Base-by-base conservation (phyloP, 2,329 filamentous ascomycete genomes). In the Aspergillus eucalypticola region DNA sequence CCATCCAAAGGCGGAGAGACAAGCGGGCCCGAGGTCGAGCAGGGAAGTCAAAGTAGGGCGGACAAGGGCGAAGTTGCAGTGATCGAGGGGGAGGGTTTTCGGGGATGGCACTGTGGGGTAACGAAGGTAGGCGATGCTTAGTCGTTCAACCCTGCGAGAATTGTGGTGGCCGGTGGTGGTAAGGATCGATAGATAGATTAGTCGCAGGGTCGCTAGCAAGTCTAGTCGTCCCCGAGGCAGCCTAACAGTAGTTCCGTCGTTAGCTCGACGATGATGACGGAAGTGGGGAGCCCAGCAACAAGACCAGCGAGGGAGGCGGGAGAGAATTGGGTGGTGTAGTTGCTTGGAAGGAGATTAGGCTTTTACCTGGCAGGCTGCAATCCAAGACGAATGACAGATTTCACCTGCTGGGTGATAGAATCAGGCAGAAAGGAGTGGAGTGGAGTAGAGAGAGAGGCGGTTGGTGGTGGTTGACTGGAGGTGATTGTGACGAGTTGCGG, bases 1-100 rank as follows among this genome's bases (percentile, higher is more conserved):
- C 72, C 71, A 74, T 75, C 66, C 64, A 64, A 61, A 53, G 56
- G 54, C 27, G 54, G 62, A 63, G 59, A 53, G 56, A 46, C 44
- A 38, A 10, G 41, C 23, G 38, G 32, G 53, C 27, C 41, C 32
- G 49, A 21, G 15, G 54, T 51, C 25, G 49, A 27, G 35, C 38
- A 49, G 46, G 41, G 32, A 38, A 15, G 48, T 23, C 42, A 27
- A 42, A 56, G 41, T 50, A 46, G 54, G 44, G 46, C 15, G 44
- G 52, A 32, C n/a, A 17, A 56, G 46, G 32, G 11, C 13, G 48
- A 52, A 42, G 46, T 21, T 19, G 46, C 39, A 29, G 25, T 38
- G 38, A 17, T 25, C 19, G 32, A 41, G 25, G 55, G 42, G 56
- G 52, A 57, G 25, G 38, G 52, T 44, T 46, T 23, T 23, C 27